Conservation (phyloP, 768 basidiomycete species). For the Xanthoconium purpureum region DNA sequence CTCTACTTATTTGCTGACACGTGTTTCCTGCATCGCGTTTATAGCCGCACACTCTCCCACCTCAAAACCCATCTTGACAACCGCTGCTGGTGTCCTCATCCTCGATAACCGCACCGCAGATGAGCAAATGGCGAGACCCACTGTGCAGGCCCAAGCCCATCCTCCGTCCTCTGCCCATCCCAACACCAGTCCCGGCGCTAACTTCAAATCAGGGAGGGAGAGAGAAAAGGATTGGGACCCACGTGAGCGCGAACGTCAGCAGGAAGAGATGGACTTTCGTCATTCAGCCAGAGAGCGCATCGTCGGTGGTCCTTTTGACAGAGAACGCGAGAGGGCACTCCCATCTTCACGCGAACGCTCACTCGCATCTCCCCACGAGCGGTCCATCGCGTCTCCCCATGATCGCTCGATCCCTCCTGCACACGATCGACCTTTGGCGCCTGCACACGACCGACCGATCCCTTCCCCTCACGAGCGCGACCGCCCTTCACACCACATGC, state of each 20-base stretch:
- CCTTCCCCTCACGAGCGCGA: conserved; percentile 28
- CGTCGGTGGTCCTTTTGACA: conserved; percentile 19
- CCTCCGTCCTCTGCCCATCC: conserved; percentile 17
- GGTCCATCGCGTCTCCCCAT: conserved; percentile 18
- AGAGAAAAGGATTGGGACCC: conserved; percentile 28
- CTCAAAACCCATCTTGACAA: conserved; percentile 26
- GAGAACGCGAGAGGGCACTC: conserved; percentile 26
- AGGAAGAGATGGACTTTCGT: conserved; percentile 29
- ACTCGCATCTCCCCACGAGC: conserved; percentile 25
- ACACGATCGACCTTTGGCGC: conserved; percentile 21
- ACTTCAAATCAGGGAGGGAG: conserved; percentile 25
- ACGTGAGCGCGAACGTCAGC: conserved; percentile 29
- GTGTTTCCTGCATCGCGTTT: background rate
- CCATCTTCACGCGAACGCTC: conserved; percentile 26
- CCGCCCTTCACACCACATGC: conserved; percentile 20
- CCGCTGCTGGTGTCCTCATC: conserved; percentile 24
- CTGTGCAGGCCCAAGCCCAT: conserved; percentile 18
- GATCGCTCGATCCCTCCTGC: conserved; percentile 21
- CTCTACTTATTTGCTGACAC: conserved; percentile 1
- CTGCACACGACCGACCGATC: conserved; percentile 21
- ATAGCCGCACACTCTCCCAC: conserved; percentile 30
- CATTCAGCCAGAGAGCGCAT: conserved; percentile 26
- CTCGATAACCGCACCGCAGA: conserved; percentile 32
- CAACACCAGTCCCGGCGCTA: conserved; percentile 20
- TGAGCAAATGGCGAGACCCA: conserved; percentile 26